Evolutionary conservation across 1,284 basidiomycete genomes (phyloP), one percentile per base, ranked within the genome.

Genomic region (Meripilus lineatus): DNA sequence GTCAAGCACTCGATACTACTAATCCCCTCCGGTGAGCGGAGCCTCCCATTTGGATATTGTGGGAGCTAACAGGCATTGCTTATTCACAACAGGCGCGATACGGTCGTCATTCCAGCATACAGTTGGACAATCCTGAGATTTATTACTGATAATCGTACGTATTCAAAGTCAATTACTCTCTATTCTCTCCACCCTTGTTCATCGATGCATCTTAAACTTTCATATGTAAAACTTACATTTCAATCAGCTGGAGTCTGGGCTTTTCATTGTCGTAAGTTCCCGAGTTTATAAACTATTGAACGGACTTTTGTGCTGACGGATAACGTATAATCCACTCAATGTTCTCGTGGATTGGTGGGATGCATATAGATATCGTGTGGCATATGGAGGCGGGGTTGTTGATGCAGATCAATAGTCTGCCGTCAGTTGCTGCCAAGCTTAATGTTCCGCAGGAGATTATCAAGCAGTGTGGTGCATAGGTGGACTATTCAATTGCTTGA

Each of bases 351-450:
- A n/a, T n/a, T n/a, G n/a, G n/a, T n/a, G n/a, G n/a, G n/a, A 20
- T 14, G n/a, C 20, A 11, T 23, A 26, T 26, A 55, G 54, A 66
- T 40, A 56, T 66, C 26, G 53, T 58, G 33, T 67, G 64, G 64
- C 65, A 67, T 42, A 67, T 67, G 66, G 63, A 60, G 0, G 61
- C 64, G 0, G 66, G 66, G 2, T 40, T 67, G 46, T 52, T 66
- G 7, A 62, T 67, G 59, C 66, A 67, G 55, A 45, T 66, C 48
- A 61, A 55, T 40, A 54, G 55, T 20, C 51, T 62, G 32, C 63
- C 64, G 17, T 55, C 58, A 13, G 47, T 48, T 34, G 51, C 60
- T 21, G 51, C 55, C 21, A 46, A 51, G 38, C 53, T 62, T 33
- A 50, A 55, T 15, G 51, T 64, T n/a, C 66, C 65, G n/a, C 50